Evolutionary conservation across 2,329 filamentous ascomycete genomes (phyloP).

Genomic region (Ascochyta rabiei): DNA sequence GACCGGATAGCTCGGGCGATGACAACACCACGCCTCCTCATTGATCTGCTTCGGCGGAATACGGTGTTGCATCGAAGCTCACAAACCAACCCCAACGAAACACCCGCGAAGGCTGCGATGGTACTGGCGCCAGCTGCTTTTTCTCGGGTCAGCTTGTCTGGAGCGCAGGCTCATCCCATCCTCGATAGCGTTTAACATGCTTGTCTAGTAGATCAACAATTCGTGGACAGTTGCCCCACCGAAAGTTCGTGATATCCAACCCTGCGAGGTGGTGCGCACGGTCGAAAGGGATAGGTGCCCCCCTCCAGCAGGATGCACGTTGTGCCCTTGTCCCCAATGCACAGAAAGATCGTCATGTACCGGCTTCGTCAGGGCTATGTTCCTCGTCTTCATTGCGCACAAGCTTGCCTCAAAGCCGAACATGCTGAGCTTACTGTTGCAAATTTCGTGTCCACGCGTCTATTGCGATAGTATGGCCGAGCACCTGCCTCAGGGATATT

Average conservation of each 20-base stretch:
- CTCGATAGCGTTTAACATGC: neutral
- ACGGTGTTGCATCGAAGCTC: neutral
- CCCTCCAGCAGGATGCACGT: constrained; percentile 9
- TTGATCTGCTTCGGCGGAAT: neutral
- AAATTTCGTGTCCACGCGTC: neutral
- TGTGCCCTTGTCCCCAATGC: constrained; percentile 7
- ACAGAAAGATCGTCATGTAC: constrained; percentile 8
- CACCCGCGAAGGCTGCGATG: too few species aligned
- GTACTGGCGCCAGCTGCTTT: too few species aligned
- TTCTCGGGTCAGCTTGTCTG: too few species aligned
- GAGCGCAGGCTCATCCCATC: too few species aligned
- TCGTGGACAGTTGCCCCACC: constrained; percentile 17
- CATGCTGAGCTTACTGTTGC: neutral
- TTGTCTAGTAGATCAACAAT: constrained; percentile 11
- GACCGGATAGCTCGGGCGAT: neutral
- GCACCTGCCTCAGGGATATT: too few species aligned
- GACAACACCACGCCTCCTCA: neutral
- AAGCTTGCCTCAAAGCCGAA: neutral
- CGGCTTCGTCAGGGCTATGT: neutral
- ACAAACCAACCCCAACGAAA: neutral
- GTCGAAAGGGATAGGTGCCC: constrained; percentile 8
- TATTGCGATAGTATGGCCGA: constrained; percentile 2
- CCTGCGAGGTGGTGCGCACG: neutral
- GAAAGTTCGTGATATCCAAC: constrained; percentile 8
- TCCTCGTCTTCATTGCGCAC: neutral